phyloP scores from a whole-genome alignment of 2,329 filamentous ascomycete species.

The Hawksworthiomyces lignivorus region DNA sequence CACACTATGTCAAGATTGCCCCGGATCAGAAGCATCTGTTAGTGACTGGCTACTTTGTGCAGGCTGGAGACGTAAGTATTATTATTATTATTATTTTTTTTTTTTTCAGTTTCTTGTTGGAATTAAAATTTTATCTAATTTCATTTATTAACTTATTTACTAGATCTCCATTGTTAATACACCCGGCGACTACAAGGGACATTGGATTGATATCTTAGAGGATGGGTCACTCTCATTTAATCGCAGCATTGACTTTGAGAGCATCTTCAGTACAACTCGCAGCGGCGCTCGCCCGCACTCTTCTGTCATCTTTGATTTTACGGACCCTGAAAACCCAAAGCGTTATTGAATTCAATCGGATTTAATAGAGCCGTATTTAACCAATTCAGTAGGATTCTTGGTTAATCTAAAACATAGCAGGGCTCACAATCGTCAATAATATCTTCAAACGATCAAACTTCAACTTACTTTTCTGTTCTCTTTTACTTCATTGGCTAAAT shows the following conservation, averaged over 20 bases:
- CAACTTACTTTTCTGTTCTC: no score
- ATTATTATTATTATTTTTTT: no score
- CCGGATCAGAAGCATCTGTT: conserved; percentile 57
- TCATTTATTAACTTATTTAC: not conserved
- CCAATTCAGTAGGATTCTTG: no score
- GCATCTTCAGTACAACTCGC: conserved; percentile 40
- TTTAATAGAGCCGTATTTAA: no score
- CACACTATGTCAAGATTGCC: conserved; percentile 57
- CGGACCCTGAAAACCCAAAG: conserved; percentile 42
- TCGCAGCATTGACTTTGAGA: conserved; percentile 49
- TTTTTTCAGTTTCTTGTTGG: not conserved
- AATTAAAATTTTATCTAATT: conserved; percentile 11
- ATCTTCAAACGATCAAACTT: no score
- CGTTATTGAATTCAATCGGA: no score
- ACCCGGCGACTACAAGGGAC: conserved; percentile 53
- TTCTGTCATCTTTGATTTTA: conserved; percentile 47
- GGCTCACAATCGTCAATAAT: no score
- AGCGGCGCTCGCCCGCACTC: conserved; percentile 53
- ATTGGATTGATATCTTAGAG: conserved; percentile 51
- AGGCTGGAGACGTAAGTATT: conserved; percentile 41
- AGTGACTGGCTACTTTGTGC: conserved; percentile 59
- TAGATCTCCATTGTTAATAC: conserved; percentile 52
- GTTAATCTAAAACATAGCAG: no score
- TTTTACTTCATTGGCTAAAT: no score
- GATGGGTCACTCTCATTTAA: conserved; percentile 53